Conservation (phyloP, 164 flowering plant genomes). For the Tetrastigma voinierianum region DNA sequence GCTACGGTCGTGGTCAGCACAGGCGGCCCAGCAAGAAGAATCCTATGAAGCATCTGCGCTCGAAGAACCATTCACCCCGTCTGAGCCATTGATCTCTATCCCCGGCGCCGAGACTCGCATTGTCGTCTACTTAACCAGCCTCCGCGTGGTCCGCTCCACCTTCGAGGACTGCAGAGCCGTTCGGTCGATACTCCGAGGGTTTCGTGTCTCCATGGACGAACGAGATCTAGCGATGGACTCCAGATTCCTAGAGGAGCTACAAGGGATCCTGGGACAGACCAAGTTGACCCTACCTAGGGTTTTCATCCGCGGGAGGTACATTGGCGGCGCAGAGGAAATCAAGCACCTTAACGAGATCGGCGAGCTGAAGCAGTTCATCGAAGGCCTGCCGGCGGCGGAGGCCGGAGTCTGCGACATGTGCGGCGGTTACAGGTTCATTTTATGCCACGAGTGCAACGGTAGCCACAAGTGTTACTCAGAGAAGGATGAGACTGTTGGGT, state of each 20-base stretch:
- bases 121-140: constrained; percentile 64
- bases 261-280: constrained; percentile 26
- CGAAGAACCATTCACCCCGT: background rate
- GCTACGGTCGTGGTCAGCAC: constrained; percentile 27
- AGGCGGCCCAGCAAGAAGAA: background rate
- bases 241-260: constrained; percentile 41
- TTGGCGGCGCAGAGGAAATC: constrained; percentile 65
- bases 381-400: constrained; percentile 36
- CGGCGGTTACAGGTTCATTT: constrained; percentile 45
- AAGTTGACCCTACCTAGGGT: constrained; percentile 47
- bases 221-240: constrained; percentile 69
- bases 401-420: constrained; percentile 38
- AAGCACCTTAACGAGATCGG: constrained; percentile 55
- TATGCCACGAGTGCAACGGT: constrained; percentile 50
- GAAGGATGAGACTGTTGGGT: constrained; percentile 26
- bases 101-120: constrained; percentile 44
- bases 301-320: constrained; percentile 56
- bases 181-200: constrained; percentile 43
- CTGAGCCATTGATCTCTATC: constrained; percentile 10
- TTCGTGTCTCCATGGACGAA: constrained; percentile 55
- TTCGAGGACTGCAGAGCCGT: constrained; percentile 61
- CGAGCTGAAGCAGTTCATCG: constrained; percentile 49
- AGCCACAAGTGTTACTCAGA: constrained; percentile 48
- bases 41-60: too few relatives aligned
- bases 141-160: constrained; percentile 57